These are phyloP conservation scores for Dioscorea dumetorum DNA, from an alignment of 106 monocot species.

Conservation along the genomic window DNA sequence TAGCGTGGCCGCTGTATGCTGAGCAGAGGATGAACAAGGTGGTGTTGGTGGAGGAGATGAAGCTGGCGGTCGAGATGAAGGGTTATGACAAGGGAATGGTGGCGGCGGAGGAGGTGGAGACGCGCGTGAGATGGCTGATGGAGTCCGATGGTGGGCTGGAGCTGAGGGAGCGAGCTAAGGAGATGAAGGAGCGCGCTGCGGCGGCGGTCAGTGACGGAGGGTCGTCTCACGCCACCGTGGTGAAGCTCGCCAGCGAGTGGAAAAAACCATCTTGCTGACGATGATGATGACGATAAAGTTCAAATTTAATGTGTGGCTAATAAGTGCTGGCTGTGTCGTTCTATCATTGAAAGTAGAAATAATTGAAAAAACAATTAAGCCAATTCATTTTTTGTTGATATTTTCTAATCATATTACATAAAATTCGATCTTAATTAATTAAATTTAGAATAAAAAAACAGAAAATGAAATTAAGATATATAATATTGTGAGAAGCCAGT, in stretches of 20 bases:
- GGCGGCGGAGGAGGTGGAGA: conserved; percentile 22
- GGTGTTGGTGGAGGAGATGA: conserved; percentile 13
- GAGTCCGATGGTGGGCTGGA: conserved; percentile 6
- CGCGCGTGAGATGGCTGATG: conserved; percentile 23
- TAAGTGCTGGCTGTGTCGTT: too few species aligned
- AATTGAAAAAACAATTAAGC: too few species aligned
- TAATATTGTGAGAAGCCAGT: too few species aligned
- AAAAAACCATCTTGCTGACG: neutral
- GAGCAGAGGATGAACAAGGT: conserved; percentile 27
- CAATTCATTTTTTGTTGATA: too few species aligned
- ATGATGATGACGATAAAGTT: too few species aligned
- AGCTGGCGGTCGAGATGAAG: conserved; percentile 14
- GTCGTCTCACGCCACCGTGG: conserved; percentile 1
- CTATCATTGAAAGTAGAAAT: too few species aligned
- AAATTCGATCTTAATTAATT: too few species aligned
- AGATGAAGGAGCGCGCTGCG: conserved; percentile 2
- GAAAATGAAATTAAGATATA: too few species aligned
- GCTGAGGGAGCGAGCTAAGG: neutral
- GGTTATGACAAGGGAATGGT: conserved; percentile 22
- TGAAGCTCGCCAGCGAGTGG: conserved; percentile 6
- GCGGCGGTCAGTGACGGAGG: conserved; percentile 12
- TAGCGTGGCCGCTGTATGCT: conserved; percentile 30
- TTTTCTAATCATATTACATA: too few species aligned
- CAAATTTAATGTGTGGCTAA: too few species aligned
- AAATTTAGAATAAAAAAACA: too few species aligned